Evolutionary conservation across 495 filamentous ascomycete species (phyloP).

Genomic region (Trichoderma parareesei): DNA sequence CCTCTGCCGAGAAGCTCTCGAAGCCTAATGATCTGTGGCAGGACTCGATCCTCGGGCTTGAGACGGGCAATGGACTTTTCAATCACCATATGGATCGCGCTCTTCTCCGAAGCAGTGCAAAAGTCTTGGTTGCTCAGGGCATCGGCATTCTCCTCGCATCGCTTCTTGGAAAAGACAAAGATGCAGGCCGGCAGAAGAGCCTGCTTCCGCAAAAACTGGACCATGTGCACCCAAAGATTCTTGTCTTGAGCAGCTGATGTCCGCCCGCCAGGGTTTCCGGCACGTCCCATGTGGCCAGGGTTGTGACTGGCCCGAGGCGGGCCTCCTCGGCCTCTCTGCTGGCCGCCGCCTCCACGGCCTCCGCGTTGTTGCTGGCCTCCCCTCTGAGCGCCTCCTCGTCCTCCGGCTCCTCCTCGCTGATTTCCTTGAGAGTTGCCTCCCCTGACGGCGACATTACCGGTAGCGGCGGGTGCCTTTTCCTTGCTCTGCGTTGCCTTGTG

Average conservation of each 20-base stretch:
- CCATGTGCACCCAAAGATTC: conserved; percentile 93
- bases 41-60: conserved; percentile 77
- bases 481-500: conserved; percentile 73
- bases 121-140: conserved; percentile 92
- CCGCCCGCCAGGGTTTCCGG: conserved; percentile 71
- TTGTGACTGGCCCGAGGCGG: conserved; percentile 48
- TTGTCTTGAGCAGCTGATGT: conserved; percentile 87
- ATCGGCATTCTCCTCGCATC: conserved; percentile 95
- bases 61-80: conserved; percentile 90
- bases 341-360: conserved; percentile 43
- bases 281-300: conserved; percentile 79
- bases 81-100: conserved; percentile 92
- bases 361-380: conserved; percentile 46
- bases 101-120: conserved; percentile 87
- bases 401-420: conserved; percentile 43
- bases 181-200: conserved; percentile 85
- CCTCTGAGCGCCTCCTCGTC: conserved; percentile 38
- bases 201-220: conserved; percentile 81
- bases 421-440: conserved; percentile 27
- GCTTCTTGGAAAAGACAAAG: conserved; percentile 96
- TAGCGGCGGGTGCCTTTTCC: conserved; percentile 34
- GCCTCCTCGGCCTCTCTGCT: conserved; percentile 50
- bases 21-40: conserved; percentile 85
- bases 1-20: conserved; percentile 80
- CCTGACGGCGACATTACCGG: conserved; percentile 53